A percentile compares a stretch with the other conserved stretches of the same genome.
phyloP scores from a whole-genome alignment of 2,329 filamentous ascomycete species.

The Fusarium sp. region DNA sequence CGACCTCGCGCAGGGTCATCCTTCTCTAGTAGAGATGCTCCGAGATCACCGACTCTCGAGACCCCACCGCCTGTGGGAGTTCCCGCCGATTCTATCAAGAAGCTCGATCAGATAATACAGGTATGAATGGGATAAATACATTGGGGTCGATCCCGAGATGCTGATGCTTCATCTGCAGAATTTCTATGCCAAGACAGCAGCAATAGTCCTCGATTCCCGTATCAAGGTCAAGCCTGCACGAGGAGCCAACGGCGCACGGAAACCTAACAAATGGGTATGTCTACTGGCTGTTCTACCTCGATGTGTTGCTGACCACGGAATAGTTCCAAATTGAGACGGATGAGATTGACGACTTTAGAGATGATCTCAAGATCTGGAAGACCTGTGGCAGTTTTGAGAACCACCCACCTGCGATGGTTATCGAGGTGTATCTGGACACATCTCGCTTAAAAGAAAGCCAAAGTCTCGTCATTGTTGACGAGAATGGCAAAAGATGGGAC shows the following conservation, averaged over 20 bases:
- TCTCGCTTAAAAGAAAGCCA: slow-evolving; percentile 84
- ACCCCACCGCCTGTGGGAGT: slow-evolving; percentile 58
- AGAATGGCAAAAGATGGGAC: slow-evolving; percentile 92
- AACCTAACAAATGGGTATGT: slow-evolving; percentile 89
- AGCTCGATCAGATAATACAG: slow-evolving; percentile 94
- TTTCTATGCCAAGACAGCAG: slow-evolving; percentile 88
- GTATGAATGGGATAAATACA: slow-evolving; percentile 56
- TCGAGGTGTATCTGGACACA: slow-evolving; percentile 90
- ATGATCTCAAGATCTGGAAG: slow-evolving; percentile 86
- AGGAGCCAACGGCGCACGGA: slow-evolving; percentile 57
- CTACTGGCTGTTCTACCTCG: background rate
- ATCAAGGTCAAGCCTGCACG: slow-evolving; percentile 71
- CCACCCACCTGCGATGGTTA: slow-evolving; percentile 83
- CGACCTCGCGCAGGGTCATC: slow-evolving; percentile 58
- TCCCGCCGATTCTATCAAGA: slow-evolving; percentile 75
- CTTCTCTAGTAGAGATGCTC: slow-evolving; percentile 52
- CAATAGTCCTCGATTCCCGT: slow-evolving; percentile 84
- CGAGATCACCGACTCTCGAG: slow-evolving; percentile 61
- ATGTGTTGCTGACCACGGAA: slow-evolving; percentile 21
- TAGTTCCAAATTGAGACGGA: slow-evolving; percentile 97
- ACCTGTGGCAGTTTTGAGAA: slow-evolving; percentile 80
- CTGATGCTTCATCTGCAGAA: slow-evolving; percentile 68
- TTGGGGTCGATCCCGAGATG: background rate
- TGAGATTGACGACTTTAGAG: slow-evolving; percentile 87
- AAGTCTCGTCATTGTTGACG: slow-evolving; percentile 87